phyloP scores from a whole-genome alignment of 2,329 filamentous ascomycete species.

The Mycosphaerelloides madeirae region DNA sequence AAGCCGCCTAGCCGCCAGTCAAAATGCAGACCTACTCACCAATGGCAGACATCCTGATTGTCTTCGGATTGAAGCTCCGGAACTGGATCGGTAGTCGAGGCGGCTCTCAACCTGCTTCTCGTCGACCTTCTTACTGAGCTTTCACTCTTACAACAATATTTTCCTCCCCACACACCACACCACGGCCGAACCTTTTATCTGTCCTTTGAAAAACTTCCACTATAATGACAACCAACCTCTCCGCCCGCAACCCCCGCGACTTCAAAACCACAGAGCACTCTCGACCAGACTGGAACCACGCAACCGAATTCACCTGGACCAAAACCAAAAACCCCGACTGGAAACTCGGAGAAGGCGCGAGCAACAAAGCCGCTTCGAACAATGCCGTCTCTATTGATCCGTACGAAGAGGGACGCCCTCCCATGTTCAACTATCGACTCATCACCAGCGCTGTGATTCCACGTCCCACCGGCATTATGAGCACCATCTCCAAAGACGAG shows the following conservation, averaged over 20 bases:
- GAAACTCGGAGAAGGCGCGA: constrained; percentile 60
- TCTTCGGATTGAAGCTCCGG: no score
- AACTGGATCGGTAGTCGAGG: no score
- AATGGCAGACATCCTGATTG: no score
- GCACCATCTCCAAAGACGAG: constrained; percentile 19
- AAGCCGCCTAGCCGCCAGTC: no score
- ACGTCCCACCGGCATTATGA: constrained; percentile 15
- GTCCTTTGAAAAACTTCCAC: no score
- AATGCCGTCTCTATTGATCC: constrained; percentile 73
- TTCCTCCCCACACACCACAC: no score
- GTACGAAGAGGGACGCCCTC: constrained; percentile 60
- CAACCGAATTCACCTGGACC: constrained; percentile 49
- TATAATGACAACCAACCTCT: not conserved
- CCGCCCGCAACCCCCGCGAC: constrained; percentile 63
- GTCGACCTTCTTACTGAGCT: no score
- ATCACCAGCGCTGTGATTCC: constrained; percentile 60
- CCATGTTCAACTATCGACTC: constrained; percentile 78
- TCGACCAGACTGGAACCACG: constrained; percentile 56
- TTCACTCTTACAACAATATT: no score
- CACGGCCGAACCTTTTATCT: no score
- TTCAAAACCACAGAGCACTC: constrained; percentile 65
- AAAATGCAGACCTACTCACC: no score
- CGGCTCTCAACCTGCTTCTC: no score
- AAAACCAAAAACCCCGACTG: constrained; percentile 60
- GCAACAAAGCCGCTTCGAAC: constrained; percentile 47